Conservation (phyloP, 139 green algal genomes). For the Chlorella sp. region DNA sequence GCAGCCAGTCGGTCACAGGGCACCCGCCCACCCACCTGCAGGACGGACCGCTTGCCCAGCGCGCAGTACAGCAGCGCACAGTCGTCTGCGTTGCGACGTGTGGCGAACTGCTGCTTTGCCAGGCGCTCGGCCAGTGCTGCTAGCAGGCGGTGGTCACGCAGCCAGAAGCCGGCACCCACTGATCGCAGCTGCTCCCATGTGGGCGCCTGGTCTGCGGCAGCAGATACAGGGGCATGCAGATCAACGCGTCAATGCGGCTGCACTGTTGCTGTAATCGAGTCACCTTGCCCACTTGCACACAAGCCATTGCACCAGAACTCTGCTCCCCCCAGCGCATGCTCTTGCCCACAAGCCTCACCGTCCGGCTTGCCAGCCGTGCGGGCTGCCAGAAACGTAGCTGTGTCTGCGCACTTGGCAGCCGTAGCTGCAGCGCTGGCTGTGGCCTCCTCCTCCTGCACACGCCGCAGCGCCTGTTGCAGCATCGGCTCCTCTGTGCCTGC, state of each 20-base stretch:
- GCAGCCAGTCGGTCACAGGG: too few relatives aligned
- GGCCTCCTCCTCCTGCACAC: conserved; percentile 32
- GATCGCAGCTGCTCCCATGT: conserved; percentile 70
- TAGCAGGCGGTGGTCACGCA: conserved; percentile 54
- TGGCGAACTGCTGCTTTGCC: conserved; percentile 76
- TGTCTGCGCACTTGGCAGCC: conserved; percentile 10
- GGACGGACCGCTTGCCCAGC: conserved; percentile 68
- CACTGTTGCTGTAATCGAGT: too few relatives aligned
- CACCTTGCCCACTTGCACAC: too few relatives aligned
- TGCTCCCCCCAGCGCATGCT: too few relatives aligned
- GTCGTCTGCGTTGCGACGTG: conserved; percentile 74
- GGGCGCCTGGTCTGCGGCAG: neutral
- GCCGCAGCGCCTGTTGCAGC: conserved; percentile 41
- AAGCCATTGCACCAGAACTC: too few relatives aligned
- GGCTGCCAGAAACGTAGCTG: conserved; percentile 10
- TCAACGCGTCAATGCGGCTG: too few relatives aligned
- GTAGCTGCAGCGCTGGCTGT: conserved; percentile 23
- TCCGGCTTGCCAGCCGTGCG: neutral
- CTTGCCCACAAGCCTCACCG: too few relatives aligned
- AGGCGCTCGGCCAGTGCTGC: conserved; percentile 65
- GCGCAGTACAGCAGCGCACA: conserved; percentile 85
- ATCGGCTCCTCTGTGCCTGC: conserved; percentile 27
- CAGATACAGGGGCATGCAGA: too few relatives aligned
- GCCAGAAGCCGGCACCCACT: conserved; percentile 86
- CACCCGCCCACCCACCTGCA: conserved; percentile 56